Conservation (phyloP, 345 rosid genomes). For the Citrus australasica region DNA sequence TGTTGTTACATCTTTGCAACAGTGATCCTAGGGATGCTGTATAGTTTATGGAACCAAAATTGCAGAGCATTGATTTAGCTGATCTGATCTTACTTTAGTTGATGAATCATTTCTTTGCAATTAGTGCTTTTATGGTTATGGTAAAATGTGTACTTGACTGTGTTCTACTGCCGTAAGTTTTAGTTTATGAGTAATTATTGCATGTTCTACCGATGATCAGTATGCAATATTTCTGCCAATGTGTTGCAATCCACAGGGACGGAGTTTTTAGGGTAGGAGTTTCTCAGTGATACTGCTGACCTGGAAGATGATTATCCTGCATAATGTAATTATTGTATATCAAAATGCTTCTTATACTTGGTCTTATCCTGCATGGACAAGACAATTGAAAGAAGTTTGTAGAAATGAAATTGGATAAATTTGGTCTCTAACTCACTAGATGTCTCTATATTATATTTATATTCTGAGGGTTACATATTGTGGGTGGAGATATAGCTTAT, state of each 20-base stretch:
- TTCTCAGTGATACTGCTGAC: neutral
- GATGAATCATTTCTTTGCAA: neutral
- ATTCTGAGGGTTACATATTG: neutral
- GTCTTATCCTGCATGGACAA: neutral
- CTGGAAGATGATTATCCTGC: neutral
- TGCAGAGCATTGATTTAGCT: neutral
- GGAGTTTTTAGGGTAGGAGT: neutral
- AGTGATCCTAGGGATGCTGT: neutral
- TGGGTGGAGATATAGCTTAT: neutral
- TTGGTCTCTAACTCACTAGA: neutral
- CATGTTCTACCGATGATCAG: neutral
- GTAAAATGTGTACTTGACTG: neutral
- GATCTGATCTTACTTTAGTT: neutral
- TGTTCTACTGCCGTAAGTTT: neutral
- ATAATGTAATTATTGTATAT: neutral
- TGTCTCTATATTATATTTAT: neutral
- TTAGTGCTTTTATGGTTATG: neutral
- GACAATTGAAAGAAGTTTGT: neutral
- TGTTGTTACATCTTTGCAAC: constrained; percentile 1
- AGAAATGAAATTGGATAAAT: neutral
- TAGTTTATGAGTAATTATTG: neutral
- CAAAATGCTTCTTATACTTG: neutral
- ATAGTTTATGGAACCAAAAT: neutral
- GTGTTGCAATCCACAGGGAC: neutral
- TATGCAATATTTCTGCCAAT: neutral